Conservation (phyloP, 495 filamentous ascomycete species). For the Neurospora discreta region DNA sequence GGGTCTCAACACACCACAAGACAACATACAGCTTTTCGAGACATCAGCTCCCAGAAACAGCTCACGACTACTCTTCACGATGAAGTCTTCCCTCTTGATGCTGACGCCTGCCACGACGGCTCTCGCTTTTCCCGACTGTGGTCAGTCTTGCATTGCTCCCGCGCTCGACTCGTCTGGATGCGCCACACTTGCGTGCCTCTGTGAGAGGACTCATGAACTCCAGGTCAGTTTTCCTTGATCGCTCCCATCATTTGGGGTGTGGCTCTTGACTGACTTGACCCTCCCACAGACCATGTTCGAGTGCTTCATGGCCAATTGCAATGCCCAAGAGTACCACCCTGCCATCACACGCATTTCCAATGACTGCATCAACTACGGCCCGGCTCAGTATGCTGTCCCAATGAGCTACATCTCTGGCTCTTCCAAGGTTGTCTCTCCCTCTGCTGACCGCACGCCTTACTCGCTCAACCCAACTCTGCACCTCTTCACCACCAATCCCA, state of each 20-base stretch:
- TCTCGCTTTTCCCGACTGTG: conserved; percentile 9
- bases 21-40: neutral
- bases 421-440: conserved; percentile 4
- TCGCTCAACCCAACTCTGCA: neutral
- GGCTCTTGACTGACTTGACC: neutral
- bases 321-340: conserved; percentile 12
- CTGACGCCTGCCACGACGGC: conserved; percentile 3
- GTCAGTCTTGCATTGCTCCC: conserved; percentile 2
- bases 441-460: neutral
- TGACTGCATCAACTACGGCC: conserved; percentile 32
- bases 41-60: conserved; percentile 1
- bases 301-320: conserved; percentile 15
- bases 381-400: conserved; percentile 22
- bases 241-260: neutral
- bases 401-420: conserved; percentile 16
- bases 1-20: neutral
- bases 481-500: neutral
- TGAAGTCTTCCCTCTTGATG: conserved; percentile 12
- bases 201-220: conserved; percentile 5
- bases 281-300: conserved; percentile 10
- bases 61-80: conserved; percentile 2
- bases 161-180: neutral
- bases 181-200: conserved; percentile 3
- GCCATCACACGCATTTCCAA: conserved; percentile 8
- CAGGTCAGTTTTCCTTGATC: conserved; percentile 6